A percentile compares a stretch with the other conserved stretches of the same genome.
Conservation (phyloP, 257 asterid genomes). For the Salvia hispanica region DNA sequence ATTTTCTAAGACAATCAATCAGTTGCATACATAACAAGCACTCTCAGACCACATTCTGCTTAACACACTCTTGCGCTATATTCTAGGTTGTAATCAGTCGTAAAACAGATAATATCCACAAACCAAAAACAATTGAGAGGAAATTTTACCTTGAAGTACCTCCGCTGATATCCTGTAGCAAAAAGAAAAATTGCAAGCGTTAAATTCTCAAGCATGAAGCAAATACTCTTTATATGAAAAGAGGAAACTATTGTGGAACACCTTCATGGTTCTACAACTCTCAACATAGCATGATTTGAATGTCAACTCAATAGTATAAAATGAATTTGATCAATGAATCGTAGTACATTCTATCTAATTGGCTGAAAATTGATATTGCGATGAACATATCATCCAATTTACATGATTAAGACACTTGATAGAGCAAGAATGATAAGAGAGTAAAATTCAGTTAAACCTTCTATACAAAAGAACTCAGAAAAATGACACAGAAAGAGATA, state of each 20-base stretch:
- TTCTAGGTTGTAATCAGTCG: background rate
- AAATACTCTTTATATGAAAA: background rate
- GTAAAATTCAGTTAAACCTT: background rate
- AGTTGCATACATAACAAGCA: background rate
- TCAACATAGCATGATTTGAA: background rate
- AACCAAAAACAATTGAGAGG: slow-evolving; percentile 19
- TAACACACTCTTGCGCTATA: background rate
- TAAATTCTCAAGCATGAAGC: background rate
- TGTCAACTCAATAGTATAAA: slow-evolving; percentile 17
- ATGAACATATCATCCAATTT: slow-evolving; percentile 10
- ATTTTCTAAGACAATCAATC: too few species aligned
- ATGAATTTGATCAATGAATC: background rate
- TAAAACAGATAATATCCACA: background rate
- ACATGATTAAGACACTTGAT: background rate
- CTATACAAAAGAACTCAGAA: slow-evolving; percentile 2
- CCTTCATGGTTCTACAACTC: background rate
- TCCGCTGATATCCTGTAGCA: slow-evolving; percentile 47
- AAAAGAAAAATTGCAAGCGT: slow-evolving; percentile 27
- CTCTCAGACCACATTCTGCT: background rate
- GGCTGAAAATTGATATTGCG: background rate
- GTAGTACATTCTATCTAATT: slow-evolving; percentile 1
- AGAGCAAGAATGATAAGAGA: background rate
- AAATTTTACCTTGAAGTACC: slow-evolving; percentile 50
- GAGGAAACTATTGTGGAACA: slow-evolving; percentile 1
- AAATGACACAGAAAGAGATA: background rate